Evolutionary conservation across 169 alveolate species (phyloP).

Genomic region (Plasmodium blacklocki): DNA sequence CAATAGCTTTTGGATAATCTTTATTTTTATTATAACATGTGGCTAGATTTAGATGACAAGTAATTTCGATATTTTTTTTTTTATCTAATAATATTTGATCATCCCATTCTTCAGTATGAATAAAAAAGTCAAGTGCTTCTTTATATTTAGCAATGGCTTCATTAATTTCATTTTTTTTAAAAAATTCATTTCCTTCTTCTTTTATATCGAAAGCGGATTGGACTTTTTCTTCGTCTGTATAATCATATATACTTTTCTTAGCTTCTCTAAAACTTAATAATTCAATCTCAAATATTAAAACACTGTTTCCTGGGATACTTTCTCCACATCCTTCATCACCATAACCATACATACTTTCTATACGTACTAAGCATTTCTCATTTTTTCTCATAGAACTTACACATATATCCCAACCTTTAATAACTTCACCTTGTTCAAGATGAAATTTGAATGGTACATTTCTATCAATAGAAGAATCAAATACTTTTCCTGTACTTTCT

Average conservation of each 20-base stretch:
- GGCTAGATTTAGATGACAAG: constrained; percentile 46
- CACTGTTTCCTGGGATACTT: constrained; percentile 87
- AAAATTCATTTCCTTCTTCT: constrained; percentile 83
- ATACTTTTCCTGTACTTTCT: constrained; percentile 83
- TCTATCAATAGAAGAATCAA: constrained; percentile 88
- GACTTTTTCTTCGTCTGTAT: constrained; percentile 87
- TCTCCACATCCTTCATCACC: constrained; percentile 89
- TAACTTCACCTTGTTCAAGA: constrained; percentile 86
- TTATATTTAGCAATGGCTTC: constrained; percentile 84
- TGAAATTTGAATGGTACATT: constrained; percentile 85
- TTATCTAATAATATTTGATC: constrained; percentile 46
- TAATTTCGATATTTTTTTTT: constrained; percentile 52
- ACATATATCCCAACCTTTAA: constrained; percentile 88
- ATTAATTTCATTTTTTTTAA: constrained; percentile 78
- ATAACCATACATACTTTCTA: constrained; percentile 83
- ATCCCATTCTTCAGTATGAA: constrained; percentile 78
- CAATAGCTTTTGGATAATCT: constrained; percentile 83
- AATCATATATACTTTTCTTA: constrained; percentile 81
- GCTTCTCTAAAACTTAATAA: constrained; percentile 82
- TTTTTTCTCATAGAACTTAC: constrained; percentile 85
- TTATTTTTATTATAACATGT: constrained; percentile 82
- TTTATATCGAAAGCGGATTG: constrained; percentile 86
- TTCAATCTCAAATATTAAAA: constrained; percentile 87
- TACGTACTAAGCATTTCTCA: constrained; percentile 77
- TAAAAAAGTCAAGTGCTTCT: constrained; percentile 76